Evolutionary conservation across 345 rosid genomes (phyloP).

Genomic region (Gossypium ekmanianum): DNA sequence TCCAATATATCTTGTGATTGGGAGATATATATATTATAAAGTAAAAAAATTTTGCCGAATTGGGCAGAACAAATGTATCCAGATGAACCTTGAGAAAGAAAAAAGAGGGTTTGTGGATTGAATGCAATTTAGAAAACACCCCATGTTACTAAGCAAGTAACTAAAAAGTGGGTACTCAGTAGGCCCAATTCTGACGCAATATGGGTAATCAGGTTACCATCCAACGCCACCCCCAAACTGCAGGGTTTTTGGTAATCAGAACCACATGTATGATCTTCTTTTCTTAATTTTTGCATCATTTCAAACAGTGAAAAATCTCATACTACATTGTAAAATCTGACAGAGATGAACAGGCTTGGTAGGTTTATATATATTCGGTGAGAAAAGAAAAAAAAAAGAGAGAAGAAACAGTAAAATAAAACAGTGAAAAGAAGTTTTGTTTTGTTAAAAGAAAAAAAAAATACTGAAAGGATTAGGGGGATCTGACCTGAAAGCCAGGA

Average conservation of each 20-base stretch:
- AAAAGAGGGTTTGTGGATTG: neutral
- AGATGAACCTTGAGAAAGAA: constrained; percentile 4
- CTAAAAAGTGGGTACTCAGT: constrained; percentile 13
- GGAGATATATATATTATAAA: neutral
- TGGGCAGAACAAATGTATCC: constrained; percentile 7
- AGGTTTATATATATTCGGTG: neutral
- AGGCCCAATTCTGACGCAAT: constrained; percentile 6
- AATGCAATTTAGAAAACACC: constrained; percentile 22
- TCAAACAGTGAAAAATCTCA: constrained; percentile 19
- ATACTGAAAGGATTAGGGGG: neutral
- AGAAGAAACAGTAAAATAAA: neutral
- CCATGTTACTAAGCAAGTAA: constrained; percentile 34
- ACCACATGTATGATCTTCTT: neutral
- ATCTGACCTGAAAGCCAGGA: neutral
- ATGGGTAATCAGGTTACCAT: neutral
- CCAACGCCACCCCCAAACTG: neutral
- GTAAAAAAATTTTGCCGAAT: neutral
- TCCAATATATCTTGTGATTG: neutral
- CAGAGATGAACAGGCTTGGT: constrained; percentile 11
- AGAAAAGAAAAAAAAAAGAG: neutral
- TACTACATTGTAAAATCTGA: constrained; percentile 6
- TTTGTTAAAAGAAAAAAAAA: neutral
- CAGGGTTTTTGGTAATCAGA: constrained; percentile 12
- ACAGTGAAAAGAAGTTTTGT: neutral
- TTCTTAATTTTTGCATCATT: neutral